phyloP scores from a whole-genome alignment of 192 early-diverging fungal genomes.

The Coemansia sp. region DNA sequence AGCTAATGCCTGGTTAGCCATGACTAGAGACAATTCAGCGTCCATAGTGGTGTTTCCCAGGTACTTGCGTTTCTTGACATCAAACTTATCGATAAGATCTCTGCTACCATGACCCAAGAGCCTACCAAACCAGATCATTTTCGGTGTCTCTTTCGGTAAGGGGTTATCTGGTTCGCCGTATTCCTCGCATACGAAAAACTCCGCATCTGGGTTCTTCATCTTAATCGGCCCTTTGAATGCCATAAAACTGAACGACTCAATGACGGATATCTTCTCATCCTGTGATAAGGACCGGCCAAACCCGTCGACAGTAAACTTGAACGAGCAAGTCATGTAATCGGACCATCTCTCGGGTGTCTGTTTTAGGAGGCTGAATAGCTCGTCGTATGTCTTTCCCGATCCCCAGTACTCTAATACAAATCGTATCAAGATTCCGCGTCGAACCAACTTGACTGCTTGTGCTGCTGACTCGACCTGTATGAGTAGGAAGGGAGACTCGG shows the following conservation, averaged over 20 bases:
- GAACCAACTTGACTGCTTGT: slow-evolving; percentile 73
- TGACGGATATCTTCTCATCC: slow-evolving; percentile 76
- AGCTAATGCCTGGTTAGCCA: slow-evolving; percentile 94
- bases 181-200: slow-evolving; percentile 80
- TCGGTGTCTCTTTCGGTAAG: slow-evolving; percentile 13
- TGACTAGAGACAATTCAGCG: slow-evolving; percentile 93
- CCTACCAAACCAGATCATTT: slow-evolving; percentile 70
- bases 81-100: slow-evolving; percentile 77
- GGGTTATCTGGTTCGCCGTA: slow-evolving; percentile 62
- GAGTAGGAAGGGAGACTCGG: slow-evolving; percentile 79
- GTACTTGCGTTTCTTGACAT: slow-evolving; percentile 94
- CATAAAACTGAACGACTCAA: slow-evolving; percentile 87
- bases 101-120: slow-evolving; percentile 69
- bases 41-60: slow-evolving; percentile 98
- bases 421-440: slow-evolving; percentile 80
- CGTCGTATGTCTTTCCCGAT: slow-evolving; percentile 61
- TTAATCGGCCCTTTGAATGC: slow-evolving; percentile 78
- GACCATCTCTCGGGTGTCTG: slow-evolving; percentile 61
- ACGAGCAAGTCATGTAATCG: slow-evolving; percentile 60
- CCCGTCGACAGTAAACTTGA: slow-evolving; percentile 75
- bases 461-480: slow-evolving; percentile 71
- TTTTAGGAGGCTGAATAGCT: slow-evolving; percentile 64
- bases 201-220: slow-evolving; percentile 75
- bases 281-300: slow-evolving; percentile 76
- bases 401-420: slow-evolving; percentile 82